These are phyloP conservation scores for Rubus parviflorus DNA, from an alignment of 306 rosid genomes.

Conservation along the genomic window DNA sequence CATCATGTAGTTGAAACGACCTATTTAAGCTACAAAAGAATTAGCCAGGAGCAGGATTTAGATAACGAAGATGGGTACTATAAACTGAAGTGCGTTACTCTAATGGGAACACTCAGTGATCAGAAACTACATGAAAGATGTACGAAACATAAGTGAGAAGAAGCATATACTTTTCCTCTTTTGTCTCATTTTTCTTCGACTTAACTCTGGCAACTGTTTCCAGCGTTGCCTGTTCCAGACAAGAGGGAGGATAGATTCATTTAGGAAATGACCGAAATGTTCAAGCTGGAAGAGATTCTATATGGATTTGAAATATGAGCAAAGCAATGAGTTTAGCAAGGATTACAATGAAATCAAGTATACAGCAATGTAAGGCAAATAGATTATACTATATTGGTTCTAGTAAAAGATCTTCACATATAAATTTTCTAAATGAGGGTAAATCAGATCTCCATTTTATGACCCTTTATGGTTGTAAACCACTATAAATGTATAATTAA, in stretches of 20 bases:
- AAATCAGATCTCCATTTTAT: conserved; percentile 9
- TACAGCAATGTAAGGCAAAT: conserved; percentile 4
- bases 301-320: background rate
- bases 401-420: background rate
- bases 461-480: background rate
- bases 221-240: conserved; percentile 78
- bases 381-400: background rate
- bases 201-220: conserved; percentile 99
- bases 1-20: conserved; percentile 76
- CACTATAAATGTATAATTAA: conserved; percentile 7
- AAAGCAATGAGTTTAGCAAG: background rate
- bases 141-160: conserved; percentile 28
- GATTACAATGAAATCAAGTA: conserved; percentile 14
- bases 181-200: conserved; percentile 89
- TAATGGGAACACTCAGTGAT: conserved; percentile 9
- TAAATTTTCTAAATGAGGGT: background rate
- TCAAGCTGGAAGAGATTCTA: background rate
- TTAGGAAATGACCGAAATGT: conserved; percentile 20
- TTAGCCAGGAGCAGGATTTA: background rate
- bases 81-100: conserved; percentile 14
- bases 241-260: conserved; percentile 19
- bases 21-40: conserved; percentile 40
- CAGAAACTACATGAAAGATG: conserved; percentile 21
- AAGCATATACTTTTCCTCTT: conserved; percentile 86
- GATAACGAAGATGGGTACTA: background rate